phyloP scores from a whole-genome alignment of 345 rosid species.

The Chamaenerion angustifolium region DNA sequence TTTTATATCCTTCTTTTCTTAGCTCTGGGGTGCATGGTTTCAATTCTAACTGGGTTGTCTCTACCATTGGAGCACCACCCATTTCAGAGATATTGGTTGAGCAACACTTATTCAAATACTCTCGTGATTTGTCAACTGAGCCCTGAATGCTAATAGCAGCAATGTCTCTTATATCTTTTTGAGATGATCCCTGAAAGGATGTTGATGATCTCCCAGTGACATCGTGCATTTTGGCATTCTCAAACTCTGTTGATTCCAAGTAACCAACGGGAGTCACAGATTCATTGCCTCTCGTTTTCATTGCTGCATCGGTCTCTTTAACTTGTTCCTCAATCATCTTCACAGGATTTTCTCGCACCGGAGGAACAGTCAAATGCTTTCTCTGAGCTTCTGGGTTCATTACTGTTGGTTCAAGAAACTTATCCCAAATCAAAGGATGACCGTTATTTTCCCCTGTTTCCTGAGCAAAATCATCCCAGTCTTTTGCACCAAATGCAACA shows the following conservation, averaged over 20 bases:
- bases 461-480: constrained; percentile 84
- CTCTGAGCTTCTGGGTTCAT: constrained; percentile 16
- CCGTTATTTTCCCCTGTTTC: constrained; percentile 29
- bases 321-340: background rate
- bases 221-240: too few relatives aligned
- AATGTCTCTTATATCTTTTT: too few relatives aligned
- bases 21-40: constrained; percentile 14
- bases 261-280: too few relatives aligned
- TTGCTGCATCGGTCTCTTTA: too few relatives aligned
- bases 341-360: constrained; percentile 9
- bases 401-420: constrained; percentile 16
- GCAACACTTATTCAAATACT: constrained; percentile 22
- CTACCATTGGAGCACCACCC: constrained; percentile 22
- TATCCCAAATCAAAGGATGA: constrained; percentile 21
- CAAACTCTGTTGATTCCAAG: too few relatives aligned
- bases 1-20: constrained; percentile 11
- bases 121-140: constrained; percentile 18
- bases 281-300: too few relatives aligned
- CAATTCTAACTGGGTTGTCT: constrained; percentile 10
- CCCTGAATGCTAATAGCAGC: too few relatives aligned
- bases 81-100: constrained; percentile 23
- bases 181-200: too few relatives aligned
- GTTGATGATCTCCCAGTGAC: too few relatives aligned
- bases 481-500: constrained; percentile 77
- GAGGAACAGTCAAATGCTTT: constrained; percentile 7